Evolutionary conservation across 2,329 filamentous ascomycete species (phyloP), one percentile per base, ranked within the genome.

Genomic region (Pseudovirgaria hyperparasitica): DNA sequence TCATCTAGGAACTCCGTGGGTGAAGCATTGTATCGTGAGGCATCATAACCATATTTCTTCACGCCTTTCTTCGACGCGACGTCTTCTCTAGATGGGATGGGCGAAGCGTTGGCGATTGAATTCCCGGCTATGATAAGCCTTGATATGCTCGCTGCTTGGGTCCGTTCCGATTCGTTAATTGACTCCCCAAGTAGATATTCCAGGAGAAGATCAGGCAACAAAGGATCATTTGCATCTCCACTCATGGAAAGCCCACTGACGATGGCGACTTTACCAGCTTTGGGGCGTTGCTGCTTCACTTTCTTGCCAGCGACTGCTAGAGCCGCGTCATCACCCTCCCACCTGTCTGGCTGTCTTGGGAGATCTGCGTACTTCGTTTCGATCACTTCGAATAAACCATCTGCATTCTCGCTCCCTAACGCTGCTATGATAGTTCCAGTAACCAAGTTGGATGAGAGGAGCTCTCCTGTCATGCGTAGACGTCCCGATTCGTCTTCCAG

Each of bases 401-500:
- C 78, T 27, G 72, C 66, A 43, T 93, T 94, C 50, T 98, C 90
- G 0, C 85, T 93, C 19, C 90, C 90, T 60, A 98, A 72, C 3
- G 86, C 85, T n/a, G 85, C 86, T 22, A 96, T 70, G 43, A 98
- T 85, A 42, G 82, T 92, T 15, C 90, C 90, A 0, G 90, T 98
- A 3, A 93, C 87, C 6, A 96, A 67, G 14, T 79, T 65, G 1
- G 69, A 66, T 35, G 67, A 62, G 25, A 98, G 59, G 12, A 72
- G 54, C 22, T 70, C 65, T 3, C 90, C 90, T 1, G 79, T 76
- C 6, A 98, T 61, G 12, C 76, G 70, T 39, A 98, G 64, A 14
- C 92, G 76, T 24, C 90, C 90, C 1, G 85, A 94, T 54, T 96
- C 87, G 51, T 98, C 90, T 54, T 98, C 90, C 20, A 98, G 63